phyloP scores from a whole-genome alignment of 2,329 filamentous ascomycete genomes.

The Calonectria ilicicola region DNA sequence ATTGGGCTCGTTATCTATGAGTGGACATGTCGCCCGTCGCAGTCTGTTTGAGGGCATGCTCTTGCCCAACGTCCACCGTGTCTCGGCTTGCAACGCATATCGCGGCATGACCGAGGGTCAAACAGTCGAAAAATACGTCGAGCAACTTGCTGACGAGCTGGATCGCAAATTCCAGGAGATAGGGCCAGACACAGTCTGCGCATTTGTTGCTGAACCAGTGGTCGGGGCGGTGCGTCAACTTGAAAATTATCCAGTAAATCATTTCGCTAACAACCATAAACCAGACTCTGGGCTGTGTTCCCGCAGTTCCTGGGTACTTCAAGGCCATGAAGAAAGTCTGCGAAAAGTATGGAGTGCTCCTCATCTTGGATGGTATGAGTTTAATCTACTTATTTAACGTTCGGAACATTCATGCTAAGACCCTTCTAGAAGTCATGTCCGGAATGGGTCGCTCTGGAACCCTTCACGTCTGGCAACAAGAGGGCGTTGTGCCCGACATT shows the following conservation, averaged over 20 bases:
- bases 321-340: conserved; percentile 65
- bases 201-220: conserved; percentile 64
- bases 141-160: conserved; percentile 55
- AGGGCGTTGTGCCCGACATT: conserved; percentile 70
- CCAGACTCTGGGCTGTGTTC: conserved; percentile 36
- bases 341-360: conserved; percentile 64
- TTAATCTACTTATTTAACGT: no score
- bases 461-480: conserved; percentile 73
- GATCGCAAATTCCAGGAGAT: conserved; percentile 60
- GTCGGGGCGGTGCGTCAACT: conserved; percentile 30
- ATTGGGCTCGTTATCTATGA: conserved; percentile 30
- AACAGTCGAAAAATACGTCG: conserved; percentile 54
- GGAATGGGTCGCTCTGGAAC: conserved; percentile 72
- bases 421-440: conserved; percentile 69
- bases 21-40: conserved; percentile 36
- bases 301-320: conserved; percentile 24
- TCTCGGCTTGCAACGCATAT: conserved; percentile 33
- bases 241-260: neutral
- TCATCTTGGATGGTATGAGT: conserved; percentile 60
- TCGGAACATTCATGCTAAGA: neutral
- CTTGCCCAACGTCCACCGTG: conserved; percentile 27
- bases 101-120: conserved; percentile 43
- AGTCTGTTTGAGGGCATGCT: conserved; percentile 34
- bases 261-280: neutral
- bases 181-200: conserved; percentile 59